Evolutionary conservation across 768 basidiomycete species (phyloP).

Genomic region (Lentinula detonsa): DNA sequence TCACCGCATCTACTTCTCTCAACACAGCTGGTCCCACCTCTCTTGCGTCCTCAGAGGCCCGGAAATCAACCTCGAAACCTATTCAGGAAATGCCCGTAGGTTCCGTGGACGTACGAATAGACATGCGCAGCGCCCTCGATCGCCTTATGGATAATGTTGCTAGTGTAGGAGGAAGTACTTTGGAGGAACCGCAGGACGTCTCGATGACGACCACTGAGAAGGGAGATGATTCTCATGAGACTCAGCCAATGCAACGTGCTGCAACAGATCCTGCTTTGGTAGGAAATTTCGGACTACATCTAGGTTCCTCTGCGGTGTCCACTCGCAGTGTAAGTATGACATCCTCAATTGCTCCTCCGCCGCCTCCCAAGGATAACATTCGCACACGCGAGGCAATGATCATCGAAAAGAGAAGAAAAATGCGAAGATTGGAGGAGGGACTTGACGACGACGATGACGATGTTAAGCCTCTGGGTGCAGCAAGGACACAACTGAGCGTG

Average conservation of each 20-base stretch:
- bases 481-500: constrained; percentile 23
- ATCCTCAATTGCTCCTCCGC: constrained; percentile 38
- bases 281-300: constrained; percentile 12
- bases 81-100: constrained; percentile 32
- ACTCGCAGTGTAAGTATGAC: constrained; percentile 39
- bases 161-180: constrained; percentile 24
- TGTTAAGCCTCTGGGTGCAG: constrained; percentile 23
- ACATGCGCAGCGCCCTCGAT: constrained; percentile 70
- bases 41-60: not conserved
- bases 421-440: constrained; percentile 43
- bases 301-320: constrained; percentile 24
- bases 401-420: constrained; percentile 61
- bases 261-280: constrained; percentile 46
- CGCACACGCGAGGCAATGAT: constrained; percentile 61
- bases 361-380: constrained; percentile 63
- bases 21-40: not conserved
- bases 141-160: constrained; percentile 68
- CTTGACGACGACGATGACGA: constrained; percentile 21
- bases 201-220: constrained; percentile 36
- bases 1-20: not conserved
- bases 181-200: constrained; percentile 24
- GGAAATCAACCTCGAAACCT: not conserved
- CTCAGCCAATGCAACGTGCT: constrained; percentile 37
- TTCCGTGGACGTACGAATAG: constrained; percentile 55
- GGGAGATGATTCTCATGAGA: not conserved